These are phyloP conservation scores for Aspergillus flavus DNA, from an alignment of 2,329 filamentous ascomycete genomes.

Conservation along the genomic window DNA sequence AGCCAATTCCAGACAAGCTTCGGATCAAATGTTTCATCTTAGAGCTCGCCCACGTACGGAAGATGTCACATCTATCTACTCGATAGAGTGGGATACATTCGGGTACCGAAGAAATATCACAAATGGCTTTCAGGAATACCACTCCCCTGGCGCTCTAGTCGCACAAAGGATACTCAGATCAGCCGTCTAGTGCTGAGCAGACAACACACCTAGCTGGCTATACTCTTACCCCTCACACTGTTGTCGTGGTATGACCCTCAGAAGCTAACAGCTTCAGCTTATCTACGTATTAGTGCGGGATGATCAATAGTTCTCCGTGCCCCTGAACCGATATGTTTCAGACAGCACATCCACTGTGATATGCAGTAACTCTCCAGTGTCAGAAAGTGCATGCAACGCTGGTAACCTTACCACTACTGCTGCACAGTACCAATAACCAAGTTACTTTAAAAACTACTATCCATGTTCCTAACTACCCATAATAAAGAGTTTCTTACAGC, in stretches of 20 bases:
- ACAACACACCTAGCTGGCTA: neutral
- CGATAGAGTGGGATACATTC: neutral
- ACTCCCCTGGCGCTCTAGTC: neutral
- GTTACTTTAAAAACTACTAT: neutral
- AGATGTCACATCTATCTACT: neutral
- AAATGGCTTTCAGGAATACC: neutral
- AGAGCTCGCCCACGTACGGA: neutral
- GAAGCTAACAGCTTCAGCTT: no score
- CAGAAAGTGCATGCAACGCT: neutral
- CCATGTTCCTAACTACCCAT: neutral
- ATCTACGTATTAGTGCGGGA: no score
- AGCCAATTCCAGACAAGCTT: neutral
- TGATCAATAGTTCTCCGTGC: no score
- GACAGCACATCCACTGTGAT: neutral
- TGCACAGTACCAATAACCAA: neutral
- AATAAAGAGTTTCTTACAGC: neutral
- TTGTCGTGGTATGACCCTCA: no score
- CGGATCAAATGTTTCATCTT: neutral
- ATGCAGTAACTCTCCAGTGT: neutral
- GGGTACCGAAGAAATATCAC: neutral
- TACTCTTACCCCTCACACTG: neutral
- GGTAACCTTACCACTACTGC: neutral
- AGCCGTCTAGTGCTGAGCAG: neutral
- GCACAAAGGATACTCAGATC: neutral
- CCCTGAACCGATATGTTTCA: no score